Percentiles rank a stretch among this genome's conserved stretches.
Evolutionary conservation across 2,329 filamentous ascomycete genomes (phyloP).

Genomic region (Aspergillus luchuensis): DNA sequence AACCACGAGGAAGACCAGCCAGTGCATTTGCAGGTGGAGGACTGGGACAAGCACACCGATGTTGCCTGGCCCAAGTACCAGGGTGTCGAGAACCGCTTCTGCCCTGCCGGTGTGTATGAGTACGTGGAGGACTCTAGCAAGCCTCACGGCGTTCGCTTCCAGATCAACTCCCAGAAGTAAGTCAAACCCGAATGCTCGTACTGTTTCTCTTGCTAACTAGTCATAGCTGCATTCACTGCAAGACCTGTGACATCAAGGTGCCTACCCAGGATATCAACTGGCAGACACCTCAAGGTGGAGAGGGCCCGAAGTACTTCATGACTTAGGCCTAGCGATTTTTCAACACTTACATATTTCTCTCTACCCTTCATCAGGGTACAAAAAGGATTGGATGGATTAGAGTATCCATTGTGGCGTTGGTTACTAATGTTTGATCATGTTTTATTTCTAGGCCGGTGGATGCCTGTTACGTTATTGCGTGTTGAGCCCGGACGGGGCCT

Average conservation of each 20-base stretch:
- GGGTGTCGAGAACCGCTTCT: slow-evolving; percentile 94
- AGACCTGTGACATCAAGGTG: slow-evolving; percentile 99
- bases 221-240: slow-evolving; percentile 92
- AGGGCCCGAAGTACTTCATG: slow-evolving; percentile 67
- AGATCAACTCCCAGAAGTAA: slow-evolving; percentile 97
- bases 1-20: slow-evolving; percentile 99
- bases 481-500: not conserved
- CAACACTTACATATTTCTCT: not conserved
- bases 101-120: slow-evolving; percentile 95
- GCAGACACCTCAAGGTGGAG: slow-evolving; percentile 91
- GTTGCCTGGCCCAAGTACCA: slow-evolving; percentile 84
- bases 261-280: slow-evolving; percentile 97
- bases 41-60: slow-evolving; percentile 88
- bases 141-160: slow-evolving; percentile 86
- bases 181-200: slow-evolving; percentile 41
- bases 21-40: slow-evolving; percentile 89
- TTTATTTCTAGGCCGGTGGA: not conserved
- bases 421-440: not conserved
- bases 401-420: slow-evolving; percentile 4
- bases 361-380: not conserved
- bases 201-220: slow-evolving; percentile 16
- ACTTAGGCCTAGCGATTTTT: slow-evolving; percentile 43
- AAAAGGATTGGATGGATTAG: not conserved
- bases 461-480: not conserved
- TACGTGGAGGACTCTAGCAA: slow-evolving; percentile 92